Evolutionary conservation across 495 filamentous ascomycete genomes (phyloP).

Genomic region (Massariosphaeria phaeospora): DNA sequence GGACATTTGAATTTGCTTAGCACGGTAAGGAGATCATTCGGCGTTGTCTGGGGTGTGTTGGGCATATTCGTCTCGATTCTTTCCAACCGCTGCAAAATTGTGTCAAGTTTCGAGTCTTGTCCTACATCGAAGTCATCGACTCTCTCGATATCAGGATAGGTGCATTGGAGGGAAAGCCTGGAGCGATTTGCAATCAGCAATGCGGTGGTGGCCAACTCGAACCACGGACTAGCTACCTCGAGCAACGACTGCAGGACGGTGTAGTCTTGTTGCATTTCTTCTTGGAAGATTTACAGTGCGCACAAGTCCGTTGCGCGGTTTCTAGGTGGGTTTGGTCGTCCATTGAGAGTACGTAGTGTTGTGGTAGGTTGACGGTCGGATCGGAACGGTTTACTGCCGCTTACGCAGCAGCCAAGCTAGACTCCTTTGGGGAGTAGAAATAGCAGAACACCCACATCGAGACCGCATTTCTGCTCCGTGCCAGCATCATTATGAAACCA

Average conservation of each 20-base stretch:
- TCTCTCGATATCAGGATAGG: background rate
- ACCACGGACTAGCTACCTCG: slow-evolving; percentile 2
- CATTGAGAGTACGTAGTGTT: background rate
- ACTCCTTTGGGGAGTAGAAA: too few relatives aligned
- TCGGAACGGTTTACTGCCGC: too few relatives aligned
- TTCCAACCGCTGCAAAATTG: slow-evolving; percentile 15
- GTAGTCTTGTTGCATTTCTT: slow-evolving; percentile 19
- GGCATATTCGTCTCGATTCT: slow-evolving; percentile 4
- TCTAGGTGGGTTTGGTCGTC: background rate
- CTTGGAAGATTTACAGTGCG: slow-evolving; percentile 13
- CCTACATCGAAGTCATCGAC: background rate
- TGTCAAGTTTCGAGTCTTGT: slow-evolving; percentile 2
- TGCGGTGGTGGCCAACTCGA: background rate
- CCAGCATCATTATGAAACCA: too few relatives aligned
- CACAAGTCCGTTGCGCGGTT: background rate
- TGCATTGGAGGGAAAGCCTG: slow-evolving; percentile 11
- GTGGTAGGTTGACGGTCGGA: too few relatives aligned
- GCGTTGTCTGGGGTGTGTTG: background rate
- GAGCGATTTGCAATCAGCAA: background rate
- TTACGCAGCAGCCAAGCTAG: too few relatives aligned
- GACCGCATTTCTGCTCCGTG: too few relatives aligned
- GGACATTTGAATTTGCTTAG: background rate
- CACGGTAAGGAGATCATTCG: background rate
- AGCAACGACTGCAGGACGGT: slow-evolving; percentile 5
- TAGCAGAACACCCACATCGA: too few relatives aligned